phyloP scores from a whole-genome alignment of 495 filamentous ascomycete genomes.

The Hypoxylon intermedium region DNA sequence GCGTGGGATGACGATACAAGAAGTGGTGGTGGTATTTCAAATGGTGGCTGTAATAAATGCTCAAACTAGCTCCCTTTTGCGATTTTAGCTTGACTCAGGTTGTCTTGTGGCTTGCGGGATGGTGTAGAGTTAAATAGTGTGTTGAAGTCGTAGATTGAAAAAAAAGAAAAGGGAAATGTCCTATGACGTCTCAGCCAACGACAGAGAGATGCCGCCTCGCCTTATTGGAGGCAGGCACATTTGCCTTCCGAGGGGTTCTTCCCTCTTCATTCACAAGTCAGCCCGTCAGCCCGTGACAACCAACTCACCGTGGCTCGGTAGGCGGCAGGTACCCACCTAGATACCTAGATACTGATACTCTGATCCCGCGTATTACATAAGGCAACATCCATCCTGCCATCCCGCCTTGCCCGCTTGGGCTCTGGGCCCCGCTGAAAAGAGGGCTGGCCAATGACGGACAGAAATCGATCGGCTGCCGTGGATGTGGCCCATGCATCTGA shows the following conservation, averaged over 20 bases:
- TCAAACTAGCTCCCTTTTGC: not conserved
- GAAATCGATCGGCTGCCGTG: constrained; percentile 12
- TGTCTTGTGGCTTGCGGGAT: constrained; percentile 10
- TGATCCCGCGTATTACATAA: constrained; percentile 18
- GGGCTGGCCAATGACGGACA: constrained; percentile 9
- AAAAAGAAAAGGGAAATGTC: constrained; percentile 8
- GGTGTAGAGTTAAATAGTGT: too few relatives aligned
- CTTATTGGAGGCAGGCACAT: constrained; percentile 14
- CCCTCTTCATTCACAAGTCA: not conserved
- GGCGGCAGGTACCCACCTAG: too few relatives aligned
- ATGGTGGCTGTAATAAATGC: too few relatives aligned
- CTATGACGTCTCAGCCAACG: constrained; percentile 36
- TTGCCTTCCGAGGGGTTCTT: constrained; percentile 13
- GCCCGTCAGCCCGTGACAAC: not conserved
- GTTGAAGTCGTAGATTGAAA: constrained; percentile 24
- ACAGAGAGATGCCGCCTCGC: not conserved
- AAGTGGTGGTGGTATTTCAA: constrained; percentile 1
- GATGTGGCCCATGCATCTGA: constrained; percentile 4
- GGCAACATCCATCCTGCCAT: too few relatives aligned
- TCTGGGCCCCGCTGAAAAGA: not conserved
- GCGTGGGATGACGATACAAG: not conserved
- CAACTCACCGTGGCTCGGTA: not conserved
- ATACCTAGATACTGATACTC: constrained; percentile 18
- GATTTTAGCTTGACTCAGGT: constrained; percentile 16
- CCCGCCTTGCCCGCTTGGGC: too few relatives aligned